These are phyloP conservation scores for Hypoxylon intermedium DNA, from an alignment of 495 filamentous ascomycete genomes.

Conservation along the genomic window DNA sequence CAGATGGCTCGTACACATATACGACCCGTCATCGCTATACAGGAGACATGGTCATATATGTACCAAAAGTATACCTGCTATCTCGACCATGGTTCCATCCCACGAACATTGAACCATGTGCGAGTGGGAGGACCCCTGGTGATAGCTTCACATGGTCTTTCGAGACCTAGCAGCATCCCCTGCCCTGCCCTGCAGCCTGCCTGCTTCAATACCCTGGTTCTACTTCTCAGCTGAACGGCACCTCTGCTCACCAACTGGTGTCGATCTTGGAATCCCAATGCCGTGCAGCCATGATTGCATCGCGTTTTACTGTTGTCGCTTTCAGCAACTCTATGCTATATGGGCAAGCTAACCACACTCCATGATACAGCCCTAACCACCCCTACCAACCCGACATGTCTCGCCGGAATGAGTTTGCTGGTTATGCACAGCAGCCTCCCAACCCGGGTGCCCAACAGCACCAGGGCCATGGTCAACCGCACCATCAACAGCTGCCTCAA, in stretches of 20 bases:
- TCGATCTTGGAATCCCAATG: slow-evolving; percentile 23
- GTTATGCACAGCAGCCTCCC: slow-evolving; percentile 34
- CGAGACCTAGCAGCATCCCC: slow-evolving; percentile 3
- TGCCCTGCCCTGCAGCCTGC: slow-evolving; percentile 29
- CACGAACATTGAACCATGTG: slow-evolving; percentile 24
- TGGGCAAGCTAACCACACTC: slow-evolving; percentile 36
- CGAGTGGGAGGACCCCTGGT: slow-evolving; percentile 36
- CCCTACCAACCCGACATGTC: slow-evolving; percentile 52
- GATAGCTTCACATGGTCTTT: slow-evolving; percentile 35
- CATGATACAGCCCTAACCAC: slow-evolving; percentile 47
- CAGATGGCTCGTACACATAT: slow-evolving; percentile 40
- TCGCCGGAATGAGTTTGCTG: slow-evolving; percentile 50
- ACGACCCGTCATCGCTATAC: slow-evolving; percentile 26
- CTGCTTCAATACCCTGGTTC: slow-evolving; percentile 24
- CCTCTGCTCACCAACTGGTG: slow-evolving; percentile 13
- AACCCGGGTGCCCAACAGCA: slow-evolving; percentile 43
- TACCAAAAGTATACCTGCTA: slow-evolving; percentile 36
- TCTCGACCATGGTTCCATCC: slow-evolving; percentile 34
- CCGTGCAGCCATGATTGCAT: slow-evolving; percentile 37
- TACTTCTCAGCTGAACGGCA: slow-evolving; percentile 19
- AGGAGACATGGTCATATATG: slow-evolving; percentile 37
- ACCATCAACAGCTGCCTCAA: slow-evolving; percentile 37
- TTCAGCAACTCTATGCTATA: slow-evolving; percentile 27
- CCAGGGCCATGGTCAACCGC: slow-evolving; percentile 40
- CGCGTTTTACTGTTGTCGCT: slow-evolving; percentile 29